phyloP scores from a whole-genome alignment of 1,284 basidiomycete species.

The Tylopilus sp. region DNA sequence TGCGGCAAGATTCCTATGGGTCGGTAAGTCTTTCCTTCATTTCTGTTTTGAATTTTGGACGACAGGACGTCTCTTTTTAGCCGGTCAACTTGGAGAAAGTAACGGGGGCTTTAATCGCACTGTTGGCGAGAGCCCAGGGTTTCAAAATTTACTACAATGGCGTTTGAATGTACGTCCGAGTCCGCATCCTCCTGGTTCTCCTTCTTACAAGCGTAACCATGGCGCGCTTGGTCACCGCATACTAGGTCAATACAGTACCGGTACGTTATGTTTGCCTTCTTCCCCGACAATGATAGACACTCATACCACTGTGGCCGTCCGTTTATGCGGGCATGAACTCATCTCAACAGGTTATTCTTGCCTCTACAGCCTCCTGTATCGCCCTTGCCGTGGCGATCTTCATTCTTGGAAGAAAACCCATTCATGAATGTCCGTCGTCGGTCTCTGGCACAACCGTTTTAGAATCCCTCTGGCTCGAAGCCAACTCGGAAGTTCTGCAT shows the following conservation, averaged over 20 bases:
- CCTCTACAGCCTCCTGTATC: not conserved
- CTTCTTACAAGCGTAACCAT: too few relatives aligned
- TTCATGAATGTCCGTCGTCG: not conserved
- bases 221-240: too few relatives aligned
- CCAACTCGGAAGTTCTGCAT: not conserved
- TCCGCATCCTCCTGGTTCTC: too few relatives aligned
- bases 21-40: not conserved
- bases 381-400: not conserved
- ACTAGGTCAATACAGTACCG: not conserved
- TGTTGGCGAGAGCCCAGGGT: not conserved
- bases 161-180: not conserved
- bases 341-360: not conserved
- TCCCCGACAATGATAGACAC: too few relatives aligned
- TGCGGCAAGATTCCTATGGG: not conserved
- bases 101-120: not conserved
- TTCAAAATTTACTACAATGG: not conserved
- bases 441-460: not conserved
- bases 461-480: not conserved
- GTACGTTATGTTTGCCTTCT: not conserved
- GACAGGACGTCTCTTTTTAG: not conserved
- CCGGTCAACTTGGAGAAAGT: not conserved
- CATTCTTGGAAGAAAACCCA: not conserved
- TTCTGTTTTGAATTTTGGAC: not conserved
- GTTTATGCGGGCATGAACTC: too few relatives aligned
- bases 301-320: too few relatives aligned